Evolutionary conservation across 169 alveolate species (phyloP).

Genomic region (Babesia caballi): DNA sequence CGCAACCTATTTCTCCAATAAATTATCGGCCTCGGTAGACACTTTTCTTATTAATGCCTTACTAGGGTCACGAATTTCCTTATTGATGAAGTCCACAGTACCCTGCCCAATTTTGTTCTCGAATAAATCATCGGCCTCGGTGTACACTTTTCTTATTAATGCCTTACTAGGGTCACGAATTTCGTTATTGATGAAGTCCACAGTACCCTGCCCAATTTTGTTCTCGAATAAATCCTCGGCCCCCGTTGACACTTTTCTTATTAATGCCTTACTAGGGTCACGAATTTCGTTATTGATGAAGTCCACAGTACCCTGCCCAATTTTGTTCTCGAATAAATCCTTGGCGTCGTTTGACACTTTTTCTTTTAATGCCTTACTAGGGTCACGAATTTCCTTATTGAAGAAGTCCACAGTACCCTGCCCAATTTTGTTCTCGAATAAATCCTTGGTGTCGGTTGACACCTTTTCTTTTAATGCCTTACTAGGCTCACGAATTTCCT

Average conservation of each 20-base stretch:
- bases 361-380: background rate
- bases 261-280: background rate
- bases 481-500: no score
- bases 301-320: background rate
- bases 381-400: background rate
- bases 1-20: no score
- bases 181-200: background rate
- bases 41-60: no score
- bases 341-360: no score
- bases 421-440: slow-evolving; percentile 1
- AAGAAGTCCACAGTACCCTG: background rate
- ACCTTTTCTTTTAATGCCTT: no score
- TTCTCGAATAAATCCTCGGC: slow-evolving; percentile 2
- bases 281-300: background rate
- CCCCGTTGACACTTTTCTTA: background rate
- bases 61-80: background rate
- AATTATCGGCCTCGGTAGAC: no score
- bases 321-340: background rate
- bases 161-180: background rate
- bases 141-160: background rate
- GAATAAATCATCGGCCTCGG: background rate
- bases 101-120: background rate
- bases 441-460: background rate
- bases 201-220: background rate
- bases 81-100: background rate